phyloP scores from a whole-genome alignment of 306 rosid genomes.

The Pyrus betulifolia region DNA sequence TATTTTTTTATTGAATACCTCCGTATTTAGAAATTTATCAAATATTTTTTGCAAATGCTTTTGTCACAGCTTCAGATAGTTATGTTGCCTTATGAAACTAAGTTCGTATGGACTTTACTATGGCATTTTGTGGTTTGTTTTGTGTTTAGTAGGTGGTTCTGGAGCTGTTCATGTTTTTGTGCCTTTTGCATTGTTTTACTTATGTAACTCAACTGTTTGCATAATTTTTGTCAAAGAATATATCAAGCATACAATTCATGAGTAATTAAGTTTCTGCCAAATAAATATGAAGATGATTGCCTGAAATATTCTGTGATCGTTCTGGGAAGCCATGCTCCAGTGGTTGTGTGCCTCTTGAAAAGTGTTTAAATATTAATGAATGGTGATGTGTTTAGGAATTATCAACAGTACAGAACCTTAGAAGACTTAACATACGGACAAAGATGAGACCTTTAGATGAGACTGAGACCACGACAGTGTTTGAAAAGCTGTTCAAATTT shows the following conservation, averaged over 20 bases:
- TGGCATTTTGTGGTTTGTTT: neutral
- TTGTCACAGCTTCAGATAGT: neutral
- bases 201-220: neutral
- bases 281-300: neutral
- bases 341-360: neutral
- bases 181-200: neutral
- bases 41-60: neutral
- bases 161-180: neutral
- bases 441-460: slow-evolving; percentile 85
- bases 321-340: neutral
- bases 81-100: neutral
- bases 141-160: neutral
- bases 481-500: slow-evolving; percentile 84
- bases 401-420: neutral
- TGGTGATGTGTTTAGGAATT: neutral
- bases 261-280: neutral
- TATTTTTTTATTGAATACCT: too few relatives aligned
- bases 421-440: neutral
- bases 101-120: neutral
- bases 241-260: neutral
- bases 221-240: neutral
- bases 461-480: slow-evolving; percentile 62
- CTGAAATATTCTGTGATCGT: neutral
- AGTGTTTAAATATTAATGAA: neutral
- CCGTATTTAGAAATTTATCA: neutral